Evolutionary conservation across 2,329 filamentous ascomycete genomes (phyloP), one percentile per base, ranked within the genome.

Genomic region (Ascocoryne sarcoides): DNA sequence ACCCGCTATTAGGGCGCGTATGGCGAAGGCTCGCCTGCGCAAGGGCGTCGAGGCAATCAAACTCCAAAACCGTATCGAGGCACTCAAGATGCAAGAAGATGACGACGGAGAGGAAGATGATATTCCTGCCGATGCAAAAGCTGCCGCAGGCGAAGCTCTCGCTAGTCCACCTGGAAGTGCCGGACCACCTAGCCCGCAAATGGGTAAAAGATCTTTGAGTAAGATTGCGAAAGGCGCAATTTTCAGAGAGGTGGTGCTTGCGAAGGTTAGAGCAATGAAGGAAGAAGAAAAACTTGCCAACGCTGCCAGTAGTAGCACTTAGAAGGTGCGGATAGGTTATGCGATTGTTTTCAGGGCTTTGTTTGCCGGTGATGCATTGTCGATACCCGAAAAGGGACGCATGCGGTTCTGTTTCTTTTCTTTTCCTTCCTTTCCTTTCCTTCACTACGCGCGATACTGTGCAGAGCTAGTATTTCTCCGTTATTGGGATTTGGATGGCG

Each of bases 1-100:
- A 63, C 92, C 92, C 52, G 92, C 98, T 69, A 93, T 98, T 71
- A 85, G 84, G 65, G 83, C 88, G 38, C 94, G 92, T 69, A 87
- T 93, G 65, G 83, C 89, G 48, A 88, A 88, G 65, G 86, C 87
- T 42, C 87, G 88, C 47, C 82, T 98, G 53, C 84, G 84, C 63
- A 84, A 90, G 49, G 90, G 89, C 56, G 93, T 98, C 67, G 87
- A 96, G 65, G 81, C 95, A 58, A 84, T 96, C 70, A 95, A 94
- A 67, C 78, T 98, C 40, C 80, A 87, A 50, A 95, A 95, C 67
- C 85, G 90, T 49, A 96, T 98, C 67, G 87, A 95, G 62, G 76
- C 84, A 21, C 82, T 98, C 67, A 94, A 88, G 67, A 82, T 93
- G 69, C 83, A 92, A 62, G 89, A 95, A 57, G 82, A 84, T 42